Base-by-base conservation (phyloP, 2,329 filamentous ascomycete genomes). In the Colletotrichum tabaci region DNA sequence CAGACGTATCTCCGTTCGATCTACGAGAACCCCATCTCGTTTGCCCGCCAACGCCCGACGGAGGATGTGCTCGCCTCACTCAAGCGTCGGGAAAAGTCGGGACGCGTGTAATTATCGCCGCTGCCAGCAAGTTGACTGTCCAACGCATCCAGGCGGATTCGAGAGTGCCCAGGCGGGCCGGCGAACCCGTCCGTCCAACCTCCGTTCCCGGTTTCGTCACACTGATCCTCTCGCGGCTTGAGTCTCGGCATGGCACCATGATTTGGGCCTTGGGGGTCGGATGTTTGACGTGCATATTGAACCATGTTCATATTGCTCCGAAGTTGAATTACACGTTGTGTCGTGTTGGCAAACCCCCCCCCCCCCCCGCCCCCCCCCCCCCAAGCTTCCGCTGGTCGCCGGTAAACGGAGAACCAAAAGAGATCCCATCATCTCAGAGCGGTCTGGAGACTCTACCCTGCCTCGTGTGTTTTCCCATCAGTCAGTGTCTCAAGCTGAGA, bases 1-100 rank as follows among this genome's bases (percentile, higher is more conserved):
- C 56, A 56, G 23, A 47, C 67, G 67, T 71, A 60, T 63, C 60
- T 71, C 68, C 68, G 64, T 71, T 71, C 68, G 65, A 71, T 71
- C 55, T 71, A 71, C 64, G 64, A 71, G 58, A 30, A 2, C 8
- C 40, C 65, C 35, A 42, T 47, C 61, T 64, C 40, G 38, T 35
- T 64, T 56, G 23, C 50, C 40, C 23, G 40, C 50, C 61, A 44
- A 16, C 30, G 52, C 16, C 42, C 30, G 30, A 12, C 46, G 38
- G 35, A 44, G 23, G 30, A 18, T 35, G 16, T 38, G 47, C 68
- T 58, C 57, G 67, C 67, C 55, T 70, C 63, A 47, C 23, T 57
- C 67, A 8, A 62, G 10, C 23, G 8, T 71, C 68, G 68, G 68
- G 46, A 71, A 68, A 40, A 44, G 6, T 68, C 68, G 68, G 68